Evolutionary conservation across 345 rosid species (phyloP).

Genomic region (Xanthoceras sorbifolium): DNA sequence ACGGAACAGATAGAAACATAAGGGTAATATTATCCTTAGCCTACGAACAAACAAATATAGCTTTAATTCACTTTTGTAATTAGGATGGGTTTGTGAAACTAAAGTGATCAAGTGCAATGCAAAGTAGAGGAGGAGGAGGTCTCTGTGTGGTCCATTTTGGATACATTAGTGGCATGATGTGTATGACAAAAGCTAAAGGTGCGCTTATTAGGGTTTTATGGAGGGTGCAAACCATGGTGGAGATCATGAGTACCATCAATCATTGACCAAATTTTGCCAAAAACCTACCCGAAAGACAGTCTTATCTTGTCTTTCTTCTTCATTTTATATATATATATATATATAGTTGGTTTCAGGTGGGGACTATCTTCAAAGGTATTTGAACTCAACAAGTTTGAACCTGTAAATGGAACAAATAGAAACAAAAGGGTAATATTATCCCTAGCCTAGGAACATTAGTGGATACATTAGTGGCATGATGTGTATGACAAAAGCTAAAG

Average conservation of each 20-base stretch:
- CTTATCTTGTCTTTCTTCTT: no score
- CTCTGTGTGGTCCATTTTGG: background rate
- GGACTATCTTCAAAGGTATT: background rate
- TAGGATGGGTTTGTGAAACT: background rate
- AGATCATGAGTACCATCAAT: background rate
- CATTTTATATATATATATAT: background rate
- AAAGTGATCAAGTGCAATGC: conserved; percentile 4
- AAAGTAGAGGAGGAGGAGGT: background rate
- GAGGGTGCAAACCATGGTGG: conserved; percentile 1
- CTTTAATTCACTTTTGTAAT: background rate
- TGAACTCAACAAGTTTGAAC: background rate
- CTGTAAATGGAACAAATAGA: background rate
- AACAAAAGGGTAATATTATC: background rate
- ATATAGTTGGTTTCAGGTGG: background rate
- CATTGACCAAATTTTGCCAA: background rate
- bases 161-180: background rate
- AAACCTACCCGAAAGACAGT: background rate
- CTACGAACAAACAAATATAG: no score
- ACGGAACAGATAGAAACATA: background rate
- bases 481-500: background rate
- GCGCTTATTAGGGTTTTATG: no score
- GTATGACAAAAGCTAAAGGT: background rate
- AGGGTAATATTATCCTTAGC: background rate
- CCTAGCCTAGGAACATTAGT: background rate
- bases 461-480: background rate